Evolutionary conservation across 495 filamentous ascomycete genomes (phyloP).

Genomic region (Penicillium nucicola): DNA sequence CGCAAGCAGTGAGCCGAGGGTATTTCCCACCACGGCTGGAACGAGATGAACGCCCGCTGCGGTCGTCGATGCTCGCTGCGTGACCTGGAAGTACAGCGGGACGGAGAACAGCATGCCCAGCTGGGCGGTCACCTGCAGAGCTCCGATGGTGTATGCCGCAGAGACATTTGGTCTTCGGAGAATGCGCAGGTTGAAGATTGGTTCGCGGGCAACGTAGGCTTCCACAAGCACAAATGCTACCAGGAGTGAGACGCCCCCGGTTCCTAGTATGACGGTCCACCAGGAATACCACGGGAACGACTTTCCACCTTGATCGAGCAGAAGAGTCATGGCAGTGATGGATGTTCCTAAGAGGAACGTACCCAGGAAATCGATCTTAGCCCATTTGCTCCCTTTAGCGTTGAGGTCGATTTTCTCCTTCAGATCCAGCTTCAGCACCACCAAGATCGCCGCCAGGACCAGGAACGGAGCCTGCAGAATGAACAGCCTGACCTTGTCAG

Average conservation of each 20-base stretch:
- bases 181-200: conserved; percentile 60
- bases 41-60: conserved; percentile 59
- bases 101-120: conserved; percentile 49
- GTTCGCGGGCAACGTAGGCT: conserved; percentile 50
- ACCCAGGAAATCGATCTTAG: conserved; percentile 60
- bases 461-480: conserved; percentile 56
- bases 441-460: conserved; percentile 44
- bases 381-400: conserved; percentile 10
- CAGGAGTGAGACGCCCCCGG: conserved; percentile 29
- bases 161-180: conserved; percentile 53
- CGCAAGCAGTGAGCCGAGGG: conserved; percentile 57
- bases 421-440: conserved; percentile 46
- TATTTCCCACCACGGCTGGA: conserved; percentile 64
- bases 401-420: conserved; percentile 13
- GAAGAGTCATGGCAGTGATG: conserved; percentile 48
- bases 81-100: conserved; percentile 71
- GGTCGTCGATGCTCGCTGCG: conserved; percentile 50
- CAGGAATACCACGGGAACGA: conserved; percentile 55
- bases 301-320: conserved; percentile 59
- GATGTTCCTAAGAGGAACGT: conserved; percentile 45
- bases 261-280: conserved; percentile 16
- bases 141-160: conserved; percentile 50
- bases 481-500: conserved; percentile 51
- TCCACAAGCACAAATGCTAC: conserved; percentile 50
- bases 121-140: conserved; percentile 56